Base-by-base conservation (phyloP, 2,329 filamentous ascomycete genomes). In the Tolypocladium guangdongense region DNA sequence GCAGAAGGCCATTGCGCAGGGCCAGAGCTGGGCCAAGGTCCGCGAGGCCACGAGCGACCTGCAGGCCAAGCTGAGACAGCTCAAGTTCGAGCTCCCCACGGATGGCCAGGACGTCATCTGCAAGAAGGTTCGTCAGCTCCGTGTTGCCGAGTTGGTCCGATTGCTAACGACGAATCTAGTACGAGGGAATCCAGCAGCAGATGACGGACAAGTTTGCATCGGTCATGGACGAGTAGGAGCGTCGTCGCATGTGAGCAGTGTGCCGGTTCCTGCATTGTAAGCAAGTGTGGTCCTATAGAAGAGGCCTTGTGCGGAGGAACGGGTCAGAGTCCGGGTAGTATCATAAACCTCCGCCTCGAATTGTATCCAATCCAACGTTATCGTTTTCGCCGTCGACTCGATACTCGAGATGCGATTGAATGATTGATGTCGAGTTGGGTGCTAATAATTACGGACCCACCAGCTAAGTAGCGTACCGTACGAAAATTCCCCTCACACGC, bases 151-250 rank as follows among this genome's bases (percentile, higher is more conserved):
- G 16, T 18, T 3, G 43, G 43, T 30, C 4, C 22, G 32, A 54
- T 47, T 62, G 59, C 74, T 81, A 67, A 81, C 68, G 30, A 30
- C 52, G 20, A 54, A 22, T 51, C 51, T 64, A 93, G 88, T 99
- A 97, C 71, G 93, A 97, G 79, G 84, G 84, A 63, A 83, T 97
- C 63, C 80, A 93, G 63, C 89, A 95, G 74, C 79, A 83, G 64
- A 92, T 99, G 90, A 85, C 87, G 63, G 93, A 99, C 76, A 96
- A 96, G 77, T 99, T 99, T 74, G 93, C 93, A 50, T 86, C 90
- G 39, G 92, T 99, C 56, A 83, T 89, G 69, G 93, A 99, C 72
- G 92, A 97, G 81, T 99, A 90, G 71, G 53, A 6, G 48, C 51
- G 49, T 53, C n/a, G 48, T 49, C 41, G 52, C 53, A 54, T 48